A percentile compares a stretch with the other conserved stretches of the same genome.
phyloP scores from a whole-genome alignment of 495 filamentous ascomycete genomes.

The Terfezia boudieri region DNA sequence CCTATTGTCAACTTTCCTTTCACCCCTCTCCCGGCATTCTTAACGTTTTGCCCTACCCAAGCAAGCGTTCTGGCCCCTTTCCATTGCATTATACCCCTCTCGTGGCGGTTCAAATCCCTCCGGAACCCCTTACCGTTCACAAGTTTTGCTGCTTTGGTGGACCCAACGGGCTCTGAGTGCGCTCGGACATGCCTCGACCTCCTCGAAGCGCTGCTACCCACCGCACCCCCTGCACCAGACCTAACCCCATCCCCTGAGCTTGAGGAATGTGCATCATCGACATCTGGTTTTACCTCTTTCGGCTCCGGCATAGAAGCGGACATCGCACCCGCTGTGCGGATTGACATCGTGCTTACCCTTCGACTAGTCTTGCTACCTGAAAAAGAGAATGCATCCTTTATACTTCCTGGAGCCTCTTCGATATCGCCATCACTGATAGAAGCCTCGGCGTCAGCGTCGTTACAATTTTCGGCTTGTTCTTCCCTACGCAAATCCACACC shows the following conservation, averaged over 20 bases:
- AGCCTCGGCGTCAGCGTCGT: not conserved
- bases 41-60: conserved; percentile 48
- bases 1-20: conserved; percentile 30
- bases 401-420: not conserved
- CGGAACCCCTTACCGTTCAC: conserved; percentile 12
- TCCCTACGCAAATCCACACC: not conserved
- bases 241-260: not conserved
- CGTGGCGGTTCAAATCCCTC: conserved; percentile 41
- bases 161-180: too few species aligned
- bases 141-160: conserved; percentile 2
- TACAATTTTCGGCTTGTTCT: not conserved
- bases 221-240: not conserved
- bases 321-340: not conserved
- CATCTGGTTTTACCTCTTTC: not conserved
- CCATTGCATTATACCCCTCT: conserved; percentile 59
- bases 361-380: not conserved
- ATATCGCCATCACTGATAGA: not conserved
- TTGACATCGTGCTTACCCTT: not conserved
- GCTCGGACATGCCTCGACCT: not conserved
- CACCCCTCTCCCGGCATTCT: conserved; percentile 35
- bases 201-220: not conserved
- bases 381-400: not conserved
- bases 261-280: not conserved
- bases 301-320: not conserved
- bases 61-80: conserved; percentile 46